These are phyloP conservation scores for Yarrowia sp. DNA, from an alignment of 805 yeast species.

Conservation along the genomic window DNA sequence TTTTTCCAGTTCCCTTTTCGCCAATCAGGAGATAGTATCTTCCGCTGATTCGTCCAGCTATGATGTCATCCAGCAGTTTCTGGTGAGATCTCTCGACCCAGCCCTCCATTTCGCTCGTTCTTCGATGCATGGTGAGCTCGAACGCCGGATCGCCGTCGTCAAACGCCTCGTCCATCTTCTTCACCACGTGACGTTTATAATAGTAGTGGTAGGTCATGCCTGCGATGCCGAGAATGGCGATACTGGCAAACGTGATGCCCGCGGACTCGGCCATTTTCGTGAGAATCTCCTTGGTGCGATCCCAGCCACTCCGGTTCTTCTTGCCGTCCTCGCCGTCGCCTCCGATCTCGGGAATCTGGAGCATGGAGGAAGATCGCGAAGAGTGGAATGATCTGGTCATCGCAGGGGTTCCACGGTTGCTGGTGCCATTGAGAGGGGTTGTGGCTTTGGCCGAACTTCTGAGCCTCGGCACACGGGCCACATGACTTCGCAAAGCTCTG, in stretches of 20 bases:
- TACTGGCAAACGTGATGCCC: slow-evolving; percentile 72
- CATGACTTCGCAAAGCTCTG: not conserved
- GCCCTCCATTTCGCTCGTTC: slow-evolving; percentile 47
- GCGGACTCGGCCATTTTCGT: slow-evolving; percentile 60
- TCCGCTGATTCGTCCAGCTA: slow-evolving; percentile 69
- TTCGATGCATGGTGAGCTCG: slow-evolving; percentile 61
- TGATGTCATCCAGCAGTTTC: slow-evolving; percentile 64
- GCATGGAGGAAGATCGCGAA: not conserved
- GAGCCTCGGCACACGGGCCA: not conserved
- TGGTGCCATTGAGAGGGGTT: too few relatives aligned
- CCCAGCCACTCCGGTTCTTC: slow-evolving; percentile 16
- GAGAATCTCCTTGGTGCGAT: slow-evolving; percentile 33
- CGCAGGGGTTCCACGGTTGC: too few relatives aligned
- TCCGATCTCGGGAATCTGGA: slow-evolving; percentile 33
- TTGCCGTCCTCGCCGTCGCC: slow-evolving; percentile 40
- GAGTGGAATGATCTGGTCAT: not conserved
- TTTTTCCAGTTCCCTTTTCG: slow-evolving; percentile 87
- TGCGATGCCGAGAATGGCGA: slow-evolving; percentile 71
- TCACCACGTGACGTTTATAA: slow-evolving; percentile 64
- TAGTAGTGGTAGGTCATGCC: slow-evolving; percentile 73
- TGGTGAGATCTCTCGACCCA: slow-evolving; percentile 82
- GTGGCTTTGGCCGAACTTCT: not conserved
- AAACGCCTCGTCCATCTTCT: slow-evolving; percentile 71
- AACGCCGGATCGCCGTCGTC: slow-evolving; percentile 70
- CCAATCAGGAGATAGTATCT: slow-evolving; percentile 77